Percentiles rank a stretch among this genome's conserved stretches.
These are phyloP conservation scores for Cercospora sojina DNA, from an alignment of 2,329 filamentous ascomycete species.

Conservation along the genomic window DNA sequence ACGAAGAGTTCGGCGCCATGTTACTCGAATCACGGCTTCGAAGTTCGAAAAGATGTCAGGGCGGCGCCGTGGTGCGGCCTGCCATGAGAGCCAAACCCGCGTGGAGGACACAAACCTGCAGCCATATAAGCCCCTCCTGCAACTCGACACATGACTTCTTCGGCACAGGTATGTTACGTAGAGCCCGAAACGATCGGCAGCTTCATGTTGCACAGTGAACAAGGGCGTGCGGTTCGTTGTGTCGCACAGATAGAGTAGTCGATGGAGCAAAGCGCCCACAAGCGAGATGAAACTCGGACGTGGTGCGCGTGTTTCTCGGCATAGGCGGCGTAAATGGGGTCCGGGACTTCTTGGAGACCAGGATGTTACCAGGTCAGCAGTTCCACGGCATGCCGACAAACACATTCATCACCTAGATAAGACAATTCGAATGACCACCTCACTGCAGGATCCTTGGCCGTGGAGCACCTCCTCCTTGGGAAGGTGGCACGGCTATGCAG, in stretches of 20 bases:
- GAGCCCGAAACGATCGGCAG: not conserved
- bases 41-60: not conserved
- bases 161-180: not conserved
- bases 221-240: not conserved
- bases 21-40: not conserved
- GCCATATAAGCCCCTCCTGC: not conserved
- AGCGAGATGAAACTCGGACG: conserved; percentile 10
- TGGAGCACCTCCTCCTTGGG: not conserved
- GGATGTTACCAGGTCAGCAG: not conserved
- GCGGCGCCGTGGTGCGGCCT: not conserved
- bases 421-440: conserved; percentile 2
- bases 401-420: conserved; percentile 5
- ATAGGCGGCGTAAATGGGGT: not conserved
- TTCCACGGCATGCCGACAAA: conserved; percentile 1
- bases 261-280: not conserved
- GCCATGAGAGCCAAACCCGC: not conserved
- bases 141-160: not conserved
- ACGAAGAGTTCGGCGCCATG: not conserved
- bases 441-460: not conserved
- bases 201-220: not conserved
- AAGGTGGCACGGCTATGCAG: conserved; percentile 10
- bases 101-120: not conserved
- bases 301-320: not conserved
- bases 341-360: not conserved
- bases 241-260: conserved; percentile 9